Conservation (phyloP, 2,329 filamentous ascomycete genomes). For the Penicillium decumbens region DNA sequence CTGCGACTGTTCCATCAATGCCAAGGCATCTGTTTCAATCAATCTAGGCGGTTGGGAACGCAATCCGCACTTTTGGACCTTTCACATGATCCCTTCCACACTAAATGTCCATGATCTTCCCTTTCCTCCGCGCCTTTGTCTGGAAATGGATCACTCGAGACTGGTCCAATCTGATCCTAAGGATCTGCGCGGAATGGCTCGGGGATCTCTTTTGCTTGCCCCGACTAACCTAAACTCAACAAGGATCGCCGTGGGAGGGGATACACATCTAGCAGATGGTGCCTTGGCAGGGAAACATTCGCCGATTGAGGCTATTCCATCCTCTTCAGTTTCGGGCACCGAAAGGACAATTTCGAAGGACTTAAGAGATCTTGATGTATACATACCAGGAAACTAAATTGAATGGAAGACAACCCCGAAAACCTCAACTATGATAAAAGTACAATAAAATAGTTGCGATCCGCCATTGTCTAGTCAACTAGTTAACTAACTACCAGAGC, state of each 20-base stretch:
- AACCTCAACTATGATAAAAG: not conserved
- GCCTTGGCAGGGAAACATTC: not conserved
- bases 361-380: not conserved
- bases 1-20: conserved; percentile 1
- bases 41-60: conserved; percentile 1
- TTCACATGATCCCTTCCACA: conserved; percentile 6
- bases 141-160: not conserved
- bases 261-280: conserved; percentile 1
- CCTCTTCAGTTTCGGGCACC: not conserved
- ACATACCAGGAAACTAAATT: not conserved
- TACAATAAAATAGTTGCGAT: not conserved
- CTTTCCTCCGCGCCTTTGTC: not conserved
- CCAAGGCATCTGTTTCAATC: not conserved
- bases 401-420: not conserved
- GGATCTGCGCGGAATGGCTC: conserved; percentile 3
- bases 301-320: not conserved
- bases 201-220: conserved; percentile 2
- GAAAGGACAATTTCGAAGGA: not conserved
- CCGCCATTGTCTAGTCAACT: not conserved
- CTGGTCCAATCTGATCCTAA: conserved; percentile 4
- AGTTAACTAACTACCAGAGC: conserved; percentile 53
- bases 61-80: conserved; percentile 2
- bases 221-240: conserved; percentile 4
- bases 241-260: conserved; percentile 1
- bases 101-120: not conserved